Percentiles rank a stretch among this genome's conserved stretches.
Conservation (phyloP, 1,284 basidiomycete genomes). For the Athelia psychrophila region DNA sequence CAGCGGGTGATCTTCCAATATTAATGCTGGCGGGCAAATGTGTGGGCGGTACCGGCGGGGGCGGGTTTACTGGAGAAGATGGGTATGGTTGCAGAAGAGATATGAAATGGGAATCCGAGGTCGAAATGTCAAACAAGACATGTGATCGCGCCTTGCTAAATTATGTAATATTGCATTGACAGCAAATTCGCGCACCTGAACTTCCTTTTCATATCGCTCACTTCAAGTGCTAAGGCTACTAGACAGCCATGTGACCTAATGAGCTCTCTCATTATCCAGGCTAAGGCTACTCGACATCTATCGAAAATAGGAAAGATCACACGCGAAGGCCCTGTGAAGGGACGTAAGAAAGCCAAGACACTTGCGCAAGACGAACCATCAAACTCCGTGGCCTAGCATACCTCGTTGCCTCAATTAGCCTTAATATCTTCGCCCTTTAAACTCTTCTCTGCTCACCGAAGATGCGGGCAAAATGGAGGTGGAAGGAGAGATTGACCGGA, state of each 20-base stretch:
- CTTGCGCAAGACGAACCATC: constrained; percentile 46
- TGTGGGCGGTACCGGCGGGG: too few relatives aligned
- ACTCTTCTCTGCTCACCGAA: constrained; percentile 51
- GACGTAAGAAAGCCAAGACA: constrained; percentile 14
- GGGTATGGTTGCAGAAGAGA: too few relatives aligned
- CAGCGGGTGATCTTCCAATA: too few relatives aligned
- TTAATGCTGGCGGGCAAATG: too few relatives aligned
- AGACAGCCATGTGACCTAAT: constrained; percentile 31
- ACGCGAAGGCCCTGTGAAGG: constrained; percentile 21
- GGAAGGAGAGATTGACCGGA: constrained; percentile 81
- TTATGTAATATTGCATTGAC: too few relatives aligned
- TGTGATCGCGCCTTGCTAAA: too few relatives aligned
- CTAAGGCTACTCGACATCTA: constrained; percentile 54
- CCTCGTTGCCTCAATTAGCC: constrained; percentile 62
- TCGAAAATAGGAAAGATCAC: constrained; percentile 35
- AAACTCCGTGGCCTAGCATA: constrained; percentile 56
- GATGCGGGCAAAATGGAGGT: constrained; percentile 71
- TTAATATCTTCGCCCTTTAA: constrained; percentile 42
- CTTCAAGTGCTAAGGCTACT: too few relatives aligned
- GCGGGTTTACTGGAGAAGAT: too few relatives aligned
- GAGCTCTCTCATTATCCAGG: constrained; percentile 72
- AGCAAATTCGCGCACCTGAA: constrained; percentile 35
- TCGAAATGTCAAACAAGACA: too few relatives aligned
- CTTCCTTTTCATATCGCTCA: constrained; percentile 1
- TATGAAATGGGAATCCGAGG: too few relatives aligned